Base-by-base conservation (phyloP, 1,284 basidiomycete species). In the Porogramme epimiltina region DNA sequence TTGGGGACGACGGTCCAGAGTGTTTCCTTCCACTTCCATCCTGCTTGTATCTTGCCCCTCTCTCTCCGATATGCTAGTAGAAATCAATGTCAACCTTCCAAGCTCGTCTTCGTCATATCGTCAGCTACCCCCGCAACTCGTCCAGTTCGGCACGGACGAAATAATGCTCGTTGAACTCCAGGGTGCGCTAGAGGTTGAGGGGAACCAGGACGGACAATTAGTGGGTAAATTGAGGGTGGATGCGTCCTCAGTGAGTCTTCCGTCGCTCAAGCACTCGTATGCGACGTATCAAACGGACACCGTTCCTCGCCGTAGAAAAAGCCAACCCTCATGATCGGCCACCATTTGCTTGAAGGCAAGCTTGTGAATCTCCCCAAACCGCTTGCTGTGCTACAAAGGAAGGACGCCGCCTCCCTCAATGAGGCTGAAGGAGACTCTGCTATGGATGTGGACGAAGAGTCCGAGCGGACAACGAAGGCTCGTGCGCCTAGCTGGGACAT, bases 261-360 rank as follows among this genome's bases (percentile, higher is more conserved):
- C 16, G 39, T 6, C 20, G 22, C 28, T n/a, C 2, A 20, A n/a
- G n/a, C n/a, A n/a, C n/a, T 19, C 34, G 41, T 36, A 40, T 15
- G 31, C 22, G 9, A 9, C 1, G 3, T 16, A 16, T 20, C 19
- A 23, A 22, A 3, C 1, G 3, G 42, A 8, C 4, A 15, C 13
- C 5, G 15, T 3, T 23, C 11, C 16, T 45, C 16, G 23, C 4
- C 22, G n/a, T n/a, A 59, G 87, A 85, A 84, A 58, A 89, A 88
- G 62, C 85, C 91, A 0, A 91, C 86, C 0, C 76, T 97, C 4
- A 73, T 81, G 55, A 88, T 97, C 51, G 93, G 93, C 6, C 87
- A 95, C 69, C 91, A 97, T 65, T 75, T 93, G 16, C 81, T 97
- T 1, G 94, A 97, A 66, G 94, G 94, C 42, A 93, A 91, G 65